Percentiles rank a stretch among this genome's conserved stretches.
These are phyloP conservation scores for Fusarium pseudonygamai DNA, from an alignment of 2,329 filamentous ascomycete species.

Conservation along the genomic window DNA sequence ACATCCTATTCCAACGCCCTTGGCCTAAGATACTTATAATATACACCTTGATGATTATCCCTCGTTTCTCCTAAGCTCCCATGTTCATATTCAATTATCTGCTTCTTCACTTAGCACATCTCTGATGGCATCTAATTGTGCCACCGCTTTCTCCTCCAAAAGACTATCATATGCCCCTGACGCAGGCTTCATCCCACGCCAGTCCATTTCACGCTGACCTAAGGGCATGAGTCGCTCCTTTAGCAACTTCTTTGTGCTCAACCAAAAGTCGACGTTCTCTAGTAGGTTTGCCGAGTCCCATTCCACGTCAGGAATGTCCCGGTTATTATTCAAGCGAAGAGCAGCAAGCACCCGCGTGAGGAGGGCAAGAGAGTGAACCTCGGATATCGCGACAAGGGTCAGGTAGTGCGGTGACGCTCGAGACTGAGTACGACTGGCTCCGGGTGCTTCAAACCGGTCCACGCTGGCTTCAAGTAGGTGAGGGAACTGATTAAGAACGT, in stretches of 20 bases:
- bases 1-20: slow-evolving; percentile 40
- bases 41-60: slow-evolving; percentile 34
- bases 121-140: slow-evolving; percentile 70
- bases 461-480: slow-evolving; percentile 78
- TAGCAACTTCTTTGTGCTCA: slow-evolving; percentile 74
- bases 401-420: slow-evolving; percentile 68
- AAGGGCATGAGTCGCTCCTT: slow-evolving; percentile 78
- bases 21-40: slow-evolving; percentile 37
- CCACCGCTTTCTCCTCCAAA: slow-evolving; percentile 80
- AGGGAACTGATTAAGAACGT: slow-evolving; percentile 90
- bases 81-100: slow-evolving; percentile 46
- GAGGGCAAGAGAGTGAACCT: slow-evolving; percentile 81
- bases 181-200: slow-evolving; percentile 56
- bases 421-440: slow-evolving; percentile 62
- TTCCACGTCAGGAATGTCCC: slow-evolving; percentile 76
- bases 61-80: slow-evolving; percentile 15
- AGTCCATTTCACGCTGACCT: slow-evolving; percentile 76
- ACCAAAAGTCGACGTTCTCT: slow-evolving; percentile 86
- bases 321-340: slow-evolving; percentile 71
- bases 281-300: slow-evolving; percentile 79
- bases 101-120: slow-evolving; percentile 64
- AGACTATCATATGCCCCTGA: slow-evolving; percentile 63
- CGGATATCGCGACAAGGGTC: slow-evolving; percentile 76
- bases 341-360: slow-evolving; percentile 77
- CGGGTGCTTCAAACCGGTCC: slow-evolving; percentile 73